Conservation (phyloP, 352 stramenopile genomes). For the Phytophthora syringae region DNA sequence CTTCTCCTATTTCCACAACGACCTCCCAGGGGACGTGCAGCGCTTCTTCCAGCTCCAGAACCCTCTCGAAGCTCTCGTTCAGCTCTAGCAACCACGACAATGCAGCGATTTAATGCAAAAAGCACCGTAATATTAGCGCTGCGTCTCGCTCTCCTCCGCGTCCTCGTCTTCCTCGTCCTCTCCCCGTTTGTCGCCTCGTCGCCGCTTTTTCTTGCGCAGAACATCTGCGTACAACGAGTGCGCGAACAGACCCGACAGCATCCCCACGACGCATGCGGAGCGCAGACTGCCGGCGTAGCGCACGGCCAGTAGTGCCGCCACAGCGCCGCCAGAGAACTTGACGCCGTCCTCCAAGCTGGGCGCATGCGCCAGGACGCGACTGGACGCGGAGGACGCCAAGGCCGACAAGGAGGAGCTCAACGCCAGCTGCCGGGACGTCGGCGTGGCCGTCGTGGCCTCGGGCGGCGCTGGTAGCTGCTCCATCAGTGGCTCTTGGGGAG, state of each 20-base stretch:
- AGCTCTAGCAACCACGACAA: slow-evolving; percentile 12
- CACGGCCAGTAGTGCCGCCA: slow-evolving; percentile 64
- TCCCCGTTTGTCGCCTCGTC: slow-evolving; percentile 16
- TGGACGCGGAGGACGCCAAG: slow-evolving; percentile 17
- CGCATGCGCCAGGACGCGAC: slow-evolving; percentile 23
- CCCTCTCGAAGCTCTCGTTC: slow-evolving; percentile 43
- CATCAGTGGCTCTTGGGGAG: slow-evolving; percentile 9
- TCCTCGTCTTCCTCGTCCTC: slow-evolving; percentile 18
- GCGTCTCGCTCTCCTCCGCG: slow-evolving; percentile 1
- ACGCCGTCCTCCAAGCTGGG: slow-evolving; percentile 59
- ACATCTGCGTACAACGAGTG: slow-evolving; percentile 81
- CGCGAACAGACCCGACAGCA: slow-evolving; percentile 70
- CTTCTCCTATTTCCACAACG: slow-evolving; percentile 47
- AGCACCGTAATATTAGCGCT: slow-evolving; percentile 6
- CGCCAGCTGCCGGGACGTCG: slow-evolving; percentile 20
- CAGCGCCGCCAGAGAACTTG: slow-evolving; percentile 64
- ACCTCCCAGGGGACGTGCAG: slow-evolving; percentile 33
- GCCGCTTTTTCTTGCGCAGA: slow-evolving; percentile 47
- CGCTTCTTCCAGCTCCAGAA: slow-evolving; percentile 51
- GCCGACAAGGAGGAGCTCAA: slow-evolving; percentile 29
- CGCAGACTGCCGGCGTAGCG: slow-evolving; percentile 68
- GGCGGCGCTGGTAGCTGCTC: slow-evolving; percentile 11
- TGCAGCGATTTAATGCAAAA: background rate
- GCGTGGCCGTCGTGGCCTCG: slow-evolving; percentile 6
- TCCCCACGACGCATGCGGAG: slow-evolving; percentile 60